These are phyloP conservation scores for Daldinia decipiens DNA, from an alignment of 495 filamentous ascomycete species.

Conservation along the genomic window DNA sequence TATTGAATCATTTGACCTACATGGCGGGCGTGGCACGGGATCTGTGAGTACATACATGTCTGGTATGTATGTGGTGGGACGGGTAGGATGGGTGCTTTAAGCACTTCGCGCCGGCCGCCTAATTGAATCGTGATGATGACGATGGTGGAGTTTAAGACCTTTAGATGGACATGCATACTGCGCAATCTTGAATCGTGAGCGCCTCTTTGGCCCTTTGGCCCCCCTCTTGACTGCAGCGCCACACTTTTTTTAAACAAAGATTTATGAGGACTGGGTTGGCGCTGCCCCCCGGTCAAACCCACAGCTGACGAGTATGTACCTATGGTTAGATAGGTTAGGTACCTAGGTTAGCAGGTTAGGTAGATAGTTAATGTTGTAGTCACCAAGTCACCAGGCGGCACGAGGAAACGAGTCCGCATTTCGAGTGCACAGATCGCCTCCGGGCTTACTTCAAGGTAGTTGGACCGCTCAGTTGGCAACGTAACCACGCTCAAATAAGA, in stretches of 20 bases:
- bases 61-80: conserved; percentile 27
- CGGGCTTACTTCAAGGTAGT: conserved; percentile 34
- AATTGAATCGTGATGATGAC: conserved; percentile 44
- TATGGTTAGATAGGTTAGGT: too few relatives aligned
- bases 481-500: conserved; percentile 41
- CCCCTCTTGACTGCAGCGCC: conserved; percentile 29
- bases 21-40: conserved; percentile 35
- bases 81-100: conserved; percentile 20
- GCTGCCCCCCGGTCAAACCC: conserved; percentile 32
- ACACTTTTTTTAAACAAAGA: conserved; percentile 31
- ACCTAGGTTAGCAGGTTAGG: too few relatives aligned
- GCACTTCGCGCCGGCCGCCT: conserved; percentile 29
- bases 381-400: conserved; percentile 6
- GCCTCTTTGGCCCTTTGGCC: conserved; percentile 21
- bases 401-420: conserved; percentile 23
- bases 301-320: conserved; percentile 30
- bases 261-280: conserved; percentile 25
- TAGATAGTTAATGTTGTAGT: conserved; percentile 5
- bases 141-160: conserved; percentile 32
- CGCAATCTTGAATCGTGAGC: conserved; percentile 29
- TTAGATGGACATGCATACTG: conserved; percentile 33
- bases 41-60: conserved; percentile 16
- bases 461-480: conserved; percentile 41
- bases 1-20: conserved; percentile 41
- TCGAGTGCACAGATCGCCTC: conserved; percentile 40